These are phyloP conservation scores for Zymoseptoria tritici DNA, from an alignment of 2,329 filamentous ascomycete species.

Conservation along the genomic window DNA sequence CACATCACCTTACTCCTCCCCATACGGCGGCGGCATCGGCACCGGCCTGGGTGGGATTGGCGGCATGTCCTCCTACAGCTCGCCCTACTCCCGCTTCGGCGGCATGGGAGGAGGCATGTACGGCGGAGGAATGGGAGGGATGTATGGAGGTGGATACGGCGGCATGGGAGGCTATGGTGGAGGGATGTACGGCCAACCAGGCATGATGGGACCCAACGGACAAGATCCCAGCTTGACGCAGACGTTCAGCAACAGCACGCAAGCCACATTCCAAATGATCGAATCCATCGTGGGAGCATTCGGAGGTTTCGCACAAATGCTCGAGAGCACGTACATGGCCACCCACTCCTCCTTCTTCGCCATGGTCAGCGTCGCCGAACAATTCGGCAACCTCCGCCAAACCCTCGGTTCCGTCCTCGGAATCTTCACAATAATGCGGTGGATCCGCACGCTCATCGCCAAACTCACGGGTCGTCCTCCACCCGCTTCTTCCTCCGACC, in stretches of 20 bases:
- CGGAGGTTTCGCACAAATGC: slow-evolving; percentile 96
- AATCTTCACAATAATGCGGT: slow-evolving; percentile 92
- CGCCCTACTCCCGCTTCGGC: slow-evolving; percentile 43
- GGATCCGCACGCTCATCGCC: slow-evolving; percentile 84
- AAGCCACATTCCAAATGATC: slow-evolving; percentile 95
- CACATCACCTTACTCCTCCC: slow-evolving; percentile 41
- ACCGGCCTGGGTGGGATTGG: slow-evolving; percentile 26
- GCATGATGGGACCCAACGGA: slow-evolving; percentile 54
- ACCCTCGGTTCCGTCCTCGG: slow-evolving; percentile 89
- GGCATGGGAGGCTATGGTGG: slow-evolving; percentile 19
- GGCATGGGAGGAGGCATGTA: slow-evolving; percentile 30
- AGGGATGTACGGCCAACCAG: slow-evolving; percentile 37
- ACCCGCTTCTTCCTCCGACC: slow-evolving; percentile 74
- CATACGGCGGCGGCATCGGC: slow-evolving; percentile 44
- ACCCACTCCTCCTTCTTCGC: slow-evolving; percentile 98
- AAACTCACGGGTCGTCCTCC: slow-evolving; percentile 87
- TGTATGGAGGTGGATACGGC: slow-evolving; percentile 27
- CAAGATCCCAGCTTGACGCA: slow-evolving; percentile 93
- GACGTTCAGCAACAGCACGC: slow-evolving; percentile 87
- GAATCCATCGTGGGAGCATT: slow-evolving; percentile 96
- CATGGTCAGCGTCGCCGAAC: slow-evolving; percentile 96
- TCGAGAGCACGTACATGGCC: slow-evolving; percentile 99
- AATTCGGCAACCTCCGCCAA: slow-evolving; percentile 87
- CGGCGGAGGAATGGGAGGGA: slow-evolving; percentile 22
- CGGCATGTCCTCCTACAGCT: slow-evolving; percentile 32